A percentile compares a stretch with the other conserved stretches of the same genome.
Conservation (phyloP, 768 basidiomycete species). For the Leccinum aurantiacum region DNA sequence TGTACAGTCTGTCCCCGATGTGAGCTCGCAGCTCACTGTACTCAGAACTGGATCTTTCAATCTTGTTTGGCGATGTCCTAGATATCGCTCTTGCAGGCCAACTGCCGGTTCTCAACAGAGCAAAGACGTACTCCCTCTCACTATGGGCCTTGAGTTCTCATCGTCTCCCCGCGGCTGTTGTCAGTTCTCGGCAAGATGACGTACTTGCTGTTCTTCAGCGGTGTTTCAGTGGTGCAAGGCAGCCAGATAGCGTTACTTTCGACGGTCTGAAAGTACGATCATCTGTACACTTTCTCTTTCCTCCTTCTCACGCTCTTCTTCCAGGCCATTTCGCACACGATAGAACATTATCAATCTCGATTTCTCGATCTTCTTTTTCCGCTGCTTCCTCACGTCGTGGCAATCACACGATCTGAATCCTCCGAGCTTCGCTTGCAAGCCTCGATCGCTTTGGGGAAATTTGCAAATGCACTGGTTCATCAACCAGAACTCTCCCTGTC, state of each 20-base stretch:
- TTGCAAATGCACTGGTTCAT: constrained; percentile 31
- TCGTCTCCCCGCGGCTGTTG: constrained; percentile 42
- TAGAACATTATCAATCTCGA: constrained; percentile 16
- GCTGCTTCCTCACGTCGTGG: constrained; percentile 23
- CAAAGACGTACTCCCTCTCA: constrained; percentile 48
- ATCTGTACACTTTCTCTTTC: not conserved
- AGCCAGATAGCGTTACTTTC: constrained; percentile 14
- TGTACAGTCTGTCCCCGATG: constrained; percentile 20
- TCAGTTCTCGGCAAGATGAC: constrained; percentile 33
- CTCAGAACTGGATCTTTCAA: constrained; percentile 44
- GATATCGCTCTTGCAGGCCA: constrained; percentile 37
- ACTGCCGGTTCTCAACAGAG: constrained; percentile 39
- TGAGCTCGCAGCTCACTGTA: not conserved
- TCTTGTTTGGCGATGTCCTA: constrained; percentile 46
- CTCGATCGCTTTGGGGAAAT: constrained; percentile 22
- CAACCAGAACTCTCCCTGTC: constrained; percentile 33
- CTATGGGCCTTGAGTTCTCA: constrained; percentile 52
- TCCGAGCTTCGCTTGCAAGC: constrained; percentile 22
- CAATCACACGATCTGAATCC: constrained; percentile 15
- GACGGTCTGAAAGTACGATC: constrained; percentile 33
- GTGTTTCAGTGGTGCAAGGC: constrained; percentile 33
- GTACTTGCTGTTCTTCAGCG: constrained; percentile 38
- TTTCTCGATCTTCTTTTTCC: constrained; percentile 22
- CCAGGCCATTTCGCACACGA: constrained; percentile 27
- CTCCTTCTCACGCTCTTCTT: constrained; percentile 6